Conservation (phyloP, 192 early-diverging fungal genomes). For the Dissophora globulifera region DNA sequence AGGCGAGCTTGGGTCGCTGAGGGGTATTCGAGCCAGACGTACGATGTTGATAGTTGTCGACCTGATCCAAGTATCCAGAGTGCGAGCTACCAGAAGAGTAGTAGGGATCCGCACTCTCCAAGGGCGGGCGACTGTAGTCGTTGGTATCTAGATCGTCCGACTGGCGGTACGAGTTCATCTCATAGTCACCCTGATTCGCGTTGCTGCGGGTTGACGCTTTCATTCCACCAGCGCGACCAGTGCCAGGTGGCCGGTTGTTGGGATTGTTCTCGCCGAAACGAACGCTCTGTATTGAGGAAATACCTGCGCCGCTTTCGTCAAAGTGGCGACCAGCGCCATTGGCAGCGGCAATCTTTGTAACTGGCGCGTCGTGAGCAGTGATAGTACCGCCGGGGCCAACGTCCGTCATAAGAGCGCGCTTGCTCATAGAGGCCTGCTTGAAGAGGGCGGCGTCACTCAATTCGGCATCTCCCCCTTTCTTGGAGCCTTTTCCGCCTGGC, state of each 20-base stretch:
- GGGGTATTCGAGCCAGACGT: background rate
- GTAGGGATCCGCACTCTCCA: conserved; percentile 35
- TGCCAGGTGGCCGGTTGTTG: background rate
- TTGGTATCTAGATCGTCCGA: conserved; percentile 36
- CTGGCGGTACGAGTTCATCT: conserved; percentile 43
- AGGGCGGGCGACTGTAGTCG: conserved; percentile 40
- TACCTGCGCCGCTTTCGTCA: conserved; percentile 13
- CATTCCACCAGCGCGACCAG: conserved; percentile 46
- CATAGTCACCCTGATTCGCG: conserved; percentile 12
- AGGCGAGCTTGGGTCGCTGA: conserved; percentile 16
- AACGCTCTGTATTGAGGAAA: conserved; percentile 18
- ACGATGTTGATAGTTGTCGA: conserved; percentile 23
- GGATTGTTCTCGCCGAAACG: conserved; percentile 30
- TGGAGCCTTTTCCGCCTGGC: conserved; percentile 3
- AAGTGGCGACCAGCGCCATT: conserved; percentile 47
- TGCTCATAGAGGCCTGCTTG: conserved; percentile 50
- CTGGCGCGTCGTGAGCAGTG: conserved; percentile 17
- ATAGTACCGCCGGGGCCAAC: conserved; percentile 22
- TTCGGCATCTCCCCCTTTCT: conserved; percentile 11
- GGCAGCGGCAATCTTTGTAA: conserved; percentile 34
- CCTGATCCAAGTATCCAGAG: conserved; percentile 35
- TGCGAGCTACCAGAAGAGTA: conserved; percentile 48
- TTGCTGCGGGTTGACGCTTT: conserved; percentile 12
- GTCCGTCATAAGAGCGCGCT: conserved; percentile 44
- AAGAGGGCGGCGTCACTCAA: conserved; percentile 41